phyloP scores from a whole-genome alignment of 306 rosid species.

The Datisca glomerata region DNA sequence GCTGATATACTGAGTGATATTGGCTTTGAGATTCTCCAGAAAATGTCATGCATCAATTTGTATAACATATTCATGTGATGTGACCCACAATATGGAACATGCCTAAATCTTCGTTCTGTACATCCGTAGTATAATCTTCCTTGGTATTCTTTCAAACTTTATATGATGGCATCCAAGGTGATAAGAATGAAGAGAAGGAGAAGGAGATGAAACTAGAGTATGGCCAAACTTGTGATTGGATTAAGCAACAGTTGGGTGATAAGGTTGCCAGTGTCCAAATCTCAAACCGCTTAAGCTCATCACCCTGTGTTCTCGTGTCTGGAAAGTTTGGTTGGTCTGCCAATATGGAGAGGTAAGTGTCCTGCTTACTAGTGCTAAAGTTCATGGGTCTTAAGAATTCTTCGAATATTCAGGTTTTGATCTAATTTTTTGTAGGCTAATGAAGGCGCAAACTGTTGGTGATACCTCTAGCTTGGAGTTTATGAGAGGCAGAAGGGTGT shows the following conservation, averaged over 20 bases:
- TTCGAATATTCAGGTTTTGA: constrained; percentile 3
- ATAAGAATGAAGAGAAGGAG: constrained; percentile 81
- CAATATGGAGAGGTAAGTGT: constrained; percentile 80
- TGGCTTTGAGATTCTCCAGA: too few species aligned
- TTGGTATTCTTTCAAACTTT: too few species aligned
- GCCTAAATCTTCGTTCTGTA: too few species aligned
- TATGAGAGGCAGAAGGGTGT: constrained; percentile 96
- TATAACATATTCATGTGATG: too few species aligned
- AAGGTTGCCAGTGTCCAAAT: constrained; percentile 90
- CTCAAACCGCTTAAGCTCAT: constrained; percentile 79
- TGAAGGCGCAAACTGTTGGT: constrained; percentile 89
- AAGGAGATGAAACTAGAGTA: constrained; percentile 82
- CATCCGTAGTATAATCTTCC: too few species aligned
- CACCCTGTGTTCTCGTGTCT: constrained; percentile 90
- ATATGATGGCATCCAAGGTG: too few species aligned
- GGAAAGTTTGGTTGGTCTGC: constrained; percentile 99
- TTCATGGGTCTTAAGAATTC: too few species aligned
- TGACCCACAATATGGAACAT: too few species aligned
- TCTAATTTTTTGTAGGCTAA: constrained; percentile 40
- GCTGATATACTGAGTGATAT: too few species aligned
- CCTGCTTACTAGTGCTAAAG: neutral
- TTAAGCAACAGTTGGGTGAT: constrained; percentile 80
- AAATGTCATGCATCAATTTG: too few species aligned
- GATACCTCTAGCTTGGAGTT: constrained; percentile 78
- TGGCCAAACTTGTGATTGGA: constrained; percentile 86